These are phyloP conservation scores for Carex cristatella DNA, from an alignment of 176 grass and related monocot genomes.

Conservation along the genomic window DNA sequence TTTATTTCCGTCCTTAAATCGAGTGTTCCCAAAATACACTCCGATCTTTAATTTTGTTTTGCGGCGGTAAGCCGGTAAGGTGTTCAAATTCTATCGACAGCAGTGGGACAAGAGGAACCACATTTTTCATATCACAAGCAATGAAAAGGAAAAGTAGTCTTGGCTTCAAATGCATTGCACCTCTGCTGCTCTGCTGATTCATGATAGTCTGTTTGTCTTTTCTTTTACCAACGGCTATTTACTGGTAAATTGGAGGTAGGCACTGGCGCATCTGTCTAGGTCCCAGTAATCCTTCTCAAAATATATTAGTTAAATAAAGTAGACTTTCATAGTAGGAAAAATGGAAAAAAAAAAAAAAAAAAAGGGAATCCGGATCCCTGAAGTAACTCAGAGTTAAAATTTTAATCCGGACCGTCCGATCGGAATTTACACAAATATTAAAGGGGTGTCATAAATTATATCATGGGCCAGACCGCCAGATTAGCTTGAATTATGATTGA, in stretches of 20 bases:
- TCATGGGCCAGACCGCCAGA: too few species aligned
- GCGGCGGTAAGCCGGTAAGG: too few species aligned
- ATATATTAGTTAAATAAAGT: not conserved
- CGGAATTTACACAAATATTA: too few species aligned
- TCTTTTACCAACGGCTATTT: conserved; percentile 10
- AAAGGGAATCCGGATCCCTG: not conserved
- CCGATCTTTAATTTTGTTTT: too few species aligned
- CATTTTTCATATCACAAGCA: not conserved
- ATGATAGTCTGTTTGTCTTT: conserved; percentile 12
- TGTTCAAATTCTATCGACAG: not conserved
- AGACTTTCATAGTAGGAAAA: not conserved
- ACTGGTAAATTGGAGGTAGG: not conserved
- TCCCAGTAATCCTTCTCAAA: not conserved
- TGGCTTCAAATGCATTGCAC: conserved; percentile 27
- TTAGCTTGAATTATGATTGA: too few species aligned
- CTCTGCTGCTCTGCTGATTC: not conserved
- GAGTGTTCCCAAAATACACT: too few species aligned
- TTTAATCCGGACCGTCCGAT: too few species aligned
- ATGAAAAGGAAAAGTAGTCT: conserved; percentile 11
- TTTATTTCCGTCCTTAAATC: too few species aligned
- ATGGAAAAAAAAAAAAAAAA: not conserved
- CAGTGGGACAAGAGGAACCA: not conserved
- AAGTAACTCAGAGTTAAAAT: too few species aligned
- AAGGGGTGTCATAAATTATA: too few species aligned
- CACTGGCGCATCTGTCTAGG: not conserved